Base-by-base conservation (phyloP, 805 yeast genomes). In the Yamadazyma paraphyllophila region DNA sequence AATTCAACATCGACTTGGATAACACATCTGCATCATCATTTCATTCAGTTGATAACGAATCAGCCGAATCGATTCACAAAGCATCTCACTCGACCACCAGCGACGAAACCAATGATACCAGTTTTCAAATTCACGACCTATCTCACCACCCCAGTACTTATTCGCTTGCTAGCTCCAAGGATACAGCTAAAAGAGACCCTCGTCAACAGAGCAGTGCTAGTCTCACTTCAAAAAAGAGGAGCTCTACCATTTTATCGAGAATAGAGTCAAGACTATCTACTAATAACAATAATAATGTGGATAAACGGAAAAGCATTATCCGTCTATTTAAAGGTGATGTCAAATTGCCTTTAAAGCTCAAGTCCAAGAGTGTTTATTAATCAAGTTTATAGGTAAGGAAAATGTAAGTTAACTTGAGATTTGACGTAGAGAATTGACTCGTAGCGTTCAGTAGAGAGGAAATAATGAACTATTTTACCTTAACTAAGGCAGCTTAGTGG, bases 301-400 rank as follows among this genome's bases (percentile, higher is more conserved):
- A 42, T 6, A 51, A 51, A 35, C 50, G 60, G 24, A 55, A 49
- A 33, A 54, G 59, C 29, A 41, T 56, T 16, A 47, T 55, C 4
- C 39, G 37, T 16, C 36, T 54, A 20, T 55, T 56, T 43, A 55
- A 48, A 35, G 45, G 41, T 16, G 56, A 53, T 17, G 40, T 51
- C 20, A 56, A 51, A 37, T 50, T 55, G 34, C 47, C 59, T 8
- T 41, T 57, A 32, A 56, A 54, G 34, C 35, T 54, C 15, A 56
- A 51, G 38, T 50, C 57, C n/a, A 56, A 47, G 39, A 47, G 51
- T 40, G 52, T 48, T 35, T 48, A 51, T 39, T 50, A 47, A n/a
- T n/a, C n/a, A n/a, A 32, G 12, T 27, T 25, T 37, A 37, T 13
- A 12, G 36, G 13, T 20, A 20, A n/a, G 24, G 24, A 20, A 4